phyloP scores from a whole-genome alignment of 768 basidiomycete species.

The Tulasnella sp. region DNA sequence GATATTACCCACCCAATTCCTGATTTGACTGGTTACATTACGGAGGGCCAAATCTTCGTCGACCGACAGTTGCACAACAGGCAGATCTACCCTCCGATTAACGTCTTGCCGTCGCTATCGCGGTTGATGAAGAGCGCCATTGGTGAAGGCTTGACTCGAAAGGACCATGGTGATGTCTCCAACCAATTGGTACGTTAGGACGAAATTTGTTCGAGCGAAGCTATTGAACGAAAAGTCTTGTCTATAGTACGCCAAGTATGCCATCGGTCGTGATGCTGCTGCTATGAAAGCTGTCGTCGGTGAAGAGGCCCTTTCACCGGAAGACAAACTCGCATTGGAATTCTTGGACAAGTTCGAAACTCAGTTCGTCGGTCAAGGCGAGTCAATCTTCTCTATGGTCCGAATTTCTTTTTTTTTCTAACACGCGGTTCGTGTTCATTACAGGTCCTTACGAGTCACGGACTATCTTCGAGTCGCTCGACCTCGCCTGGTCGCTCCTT shows the following conservation, averaged over 20 bases:
- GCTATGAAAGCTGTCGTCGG: conserved; percentile 99
- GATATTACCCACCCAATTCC: conserved; percentile 99
- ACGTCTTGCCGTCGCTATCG: conserved; percentile 96
- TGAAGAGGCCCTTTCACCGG: conserved; percentile 90
- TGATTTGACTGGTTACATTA: conserved; percentile 98
- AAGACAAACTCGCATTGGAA: conserved; percentile 95
- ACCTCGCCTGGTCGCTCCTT: conserved; percentile 93
- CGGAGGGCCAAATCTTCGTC: conserved; percentile 98
- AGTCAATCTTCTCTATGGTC: conserved; percentile 30
- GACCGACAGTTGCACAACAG: conserved; percentile 96
- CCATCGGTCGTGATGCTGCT: conserved; percentile 94
- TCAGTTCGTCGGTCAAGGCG: conserved; percentile 95
- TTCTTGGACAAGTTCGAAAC: conserved; percentile 98
- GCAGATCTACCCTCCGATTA: conserved; percentile 98
- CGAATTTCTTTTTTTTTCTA: neutral
- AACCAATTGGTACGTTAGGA: conserved; percentile 79
- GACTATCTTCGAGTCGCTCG: conserved; percentile 94
- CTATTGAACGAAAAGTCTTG: neutral
- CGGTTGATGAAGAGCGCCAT: conserved; percentile 99
- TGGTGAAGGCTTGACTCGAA: conserved; percentile 93
- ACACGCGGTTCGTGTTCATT: neutral
- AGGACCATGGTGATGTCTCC: conserved; percentile 98
- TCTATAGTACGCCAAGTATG: conserved; percentile 90
- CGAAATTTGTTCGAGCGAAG: neutral
- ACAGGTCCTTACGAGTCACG: conserved; percentile 90